Conservation (phyloP, 2,329 filamentous ascomycete species). For the Aureobasidium namibiae region DNA sequence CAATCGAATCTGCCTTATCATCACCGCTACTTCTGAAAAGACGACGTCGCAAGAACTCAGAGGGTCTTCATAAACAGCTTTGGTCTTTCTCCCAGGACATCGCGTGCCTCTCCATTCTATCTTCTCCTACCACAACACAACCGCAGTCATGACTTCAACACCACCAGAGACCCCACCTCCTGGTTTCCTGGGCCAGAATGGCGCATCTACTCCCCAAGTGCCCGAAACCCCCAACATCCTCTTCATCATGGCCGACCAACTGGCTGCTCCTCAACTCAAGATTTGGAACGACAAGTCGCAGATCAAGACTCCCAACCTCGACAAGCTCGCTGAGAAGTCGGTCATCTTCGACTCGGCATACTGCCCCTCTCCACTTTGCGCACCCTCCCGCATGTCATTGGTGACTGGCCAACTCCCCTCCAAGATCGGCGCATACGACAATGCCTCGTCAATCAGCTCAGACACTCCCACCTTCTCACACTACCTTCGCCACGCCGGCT, state of each 20-base stretch:
- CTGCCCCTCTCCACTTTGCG: conserved; percentile 87
- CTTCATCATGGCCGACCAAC: conserved; percentile 96
- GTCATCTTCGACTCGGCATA: conserved; percentile 93
- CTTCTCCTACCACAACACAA: not conserved
- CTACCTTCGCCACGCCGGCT: conserved; percentile 75
- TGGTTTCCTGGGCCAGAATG: conserved; percentile 30
- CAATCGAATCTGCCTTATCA: not conserved
- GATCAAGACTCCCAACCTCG: conserved; percentile 87
- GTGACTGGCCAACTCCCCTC: conserved; percentile 86
- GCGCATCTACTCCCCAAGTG: conserved; percentile 31
- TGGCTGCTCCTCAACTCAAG: conserved; percentile 81
- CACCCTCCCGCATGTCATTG: conserved; percentile 88
- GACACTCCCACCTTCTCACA: conserved; percentile 89
- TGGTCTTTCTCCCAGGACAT: not conserved
- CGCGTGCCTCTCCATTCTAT: not conserved
- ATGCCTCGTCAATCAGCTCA: conserved; percentile 73
- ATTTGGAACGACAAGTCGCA: conserved; percentile 84
- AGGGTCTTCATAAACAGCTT: not conserved
- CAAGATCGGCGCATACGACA: conserved; percentile 87
- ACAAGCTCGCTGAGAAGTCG: conserved; percentile 68
- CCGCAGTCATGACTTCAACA: conserved; percentile 17
- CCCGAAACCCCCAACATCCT: conserved; percentile 61
- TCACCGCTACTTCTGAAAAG: not conserved
- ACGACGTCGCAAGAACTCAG: not conserved
- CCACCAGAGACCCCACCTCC: conserved; percentile 30